Evolutionary conservation across 1,284 basidiomycete species (phyloP).

Genomic region (Phylloporus gajari): DNA sequence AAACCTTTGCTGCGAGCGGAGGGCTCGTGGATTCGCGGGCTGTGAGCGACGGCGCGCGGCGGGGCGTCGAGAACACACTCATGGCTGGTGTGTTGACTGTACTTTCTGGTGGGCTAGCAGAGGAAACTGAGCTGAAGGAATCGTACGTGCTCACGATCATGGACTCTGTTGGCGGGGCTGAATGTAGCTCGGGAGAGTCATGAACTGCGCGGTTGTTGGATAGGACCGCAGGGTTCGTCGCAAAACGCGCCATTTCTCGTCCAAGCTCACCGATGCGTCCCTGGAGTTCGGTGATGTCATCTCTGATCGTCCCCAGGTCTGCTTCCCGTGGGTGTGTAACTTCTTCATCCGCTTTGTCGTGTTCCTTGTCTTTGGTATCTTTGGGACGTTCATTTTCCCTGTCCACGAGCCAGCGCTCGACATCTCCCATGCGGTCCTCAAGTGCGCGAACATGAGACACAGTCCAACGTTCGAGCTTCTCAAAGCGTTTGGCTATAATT

Average conservation of each 20-base stretch:
- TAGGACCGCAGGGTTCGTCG: conserved; percentile 64
- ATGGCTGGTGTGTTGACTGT: conserved; percentile 26
- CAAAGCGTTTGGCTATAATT: conserved; percentile 58
- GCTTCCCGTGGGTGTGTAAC: conserved; percentile 16
- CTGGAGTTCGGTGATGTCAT: conserved; percentile 76
- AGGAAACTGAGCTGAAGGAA: conserved; percentile 35
- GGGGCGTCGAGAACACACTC: conserved; percentile 46
- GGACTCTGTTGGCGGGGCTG: conserved; percentile 53
- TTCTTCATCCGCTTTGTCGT: conserved; percentile 29
- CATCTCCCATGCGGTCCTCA: conserved; percentile 85
- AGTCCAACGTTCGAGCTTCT: conserved; percentile 87
- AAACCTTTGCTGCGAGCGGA: conserved; percentile 55
- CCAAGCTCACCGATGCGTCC: conserved; percentile 77
- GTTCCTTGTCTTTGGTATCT: conserved; percentile 44
- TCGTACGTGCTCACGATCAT: conserved; percentile 47
- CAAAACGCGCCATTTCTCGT: conserved; percentile 78
- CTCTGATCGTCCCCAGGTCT: conserved; percentile 62
- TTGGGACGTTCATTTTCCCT: conserved; percentile 64
- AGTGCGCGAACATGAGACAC: conserved; percentile 83
- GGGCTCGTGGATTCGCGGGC: conserved; percentile 73
- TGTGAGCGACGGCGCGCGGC: conserved; percentile 49
- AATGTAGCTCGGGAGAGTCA: conserved; percentile 54
- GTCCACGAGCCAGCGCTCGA: conserved; percentile 83
- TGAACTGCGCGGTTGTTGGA: conserved; percentile 62
- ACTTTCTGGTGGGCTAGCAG: conserved; percentile 32